Evolutionary conservation across 2,329 filamentous ascomycete species (phyloP), one percentile per base, ranked within the genome.

Genomic region (Colletotrichum cereale): DNA sequence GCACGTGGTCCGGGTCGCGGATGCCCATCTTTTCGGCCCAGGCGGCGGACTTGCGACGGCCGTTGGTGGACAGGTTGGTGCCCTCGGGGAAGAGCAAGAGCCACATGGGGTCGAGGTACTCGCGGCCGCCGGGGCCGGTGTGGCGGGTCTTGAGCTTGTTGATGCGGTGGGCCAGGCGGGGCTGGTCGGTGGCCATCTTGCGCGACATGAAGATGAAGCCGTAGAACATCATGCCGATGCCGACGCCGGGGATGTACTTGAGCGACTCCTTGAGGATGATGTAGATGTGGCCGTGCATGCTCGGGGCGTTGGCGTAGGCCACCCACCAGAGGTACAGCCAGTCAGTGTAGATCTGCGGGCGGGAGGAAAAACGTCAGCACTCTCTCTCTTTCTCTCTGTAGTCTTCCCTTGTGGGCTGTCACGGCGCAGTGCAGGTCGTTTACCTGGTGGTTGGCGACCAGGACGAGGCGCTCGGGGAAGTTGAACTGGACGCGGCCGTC

Each of bases 241-340:
- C 94, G 34, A 97, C 87, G 64, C 97, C 82, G 1, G 94, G 94
- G 21, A 97, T 90, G 75, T 90, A 91, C 80, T 93, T 95, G 73
- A 97, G 84, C 1, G 93, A 95, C 79, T 97, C 93, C 78, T 97
- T 97, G 63, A 97, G 84, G 77, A 97, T 96, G 79, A 97, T 97
- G 84, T 94, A 97, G 77, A 97, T 87, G 78, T 94, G 92, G 14
- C 95, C 94, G 77, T 96, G 93, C 89, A 94, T 94, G 64, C 88
- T 87, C 68, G 92, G 93, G 2, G 76, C 80, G 77, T 91, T 91
- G 34, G 93, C 94, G 77, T 97, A 97, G n/a, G 91, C 93, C 34
- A 94, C 91, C 94, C 94, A 97, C 94, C 94, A 97, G 10, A 97
- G 88, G 79, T 97, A 97, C 11, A 97, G 82, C 94, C 94, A 97